These are phyloP conservation scores for Graphilbum sp. DNA, from an alignment of 2,329 filamentous ascomycete species.

Conservation along the genomic window DNA sequence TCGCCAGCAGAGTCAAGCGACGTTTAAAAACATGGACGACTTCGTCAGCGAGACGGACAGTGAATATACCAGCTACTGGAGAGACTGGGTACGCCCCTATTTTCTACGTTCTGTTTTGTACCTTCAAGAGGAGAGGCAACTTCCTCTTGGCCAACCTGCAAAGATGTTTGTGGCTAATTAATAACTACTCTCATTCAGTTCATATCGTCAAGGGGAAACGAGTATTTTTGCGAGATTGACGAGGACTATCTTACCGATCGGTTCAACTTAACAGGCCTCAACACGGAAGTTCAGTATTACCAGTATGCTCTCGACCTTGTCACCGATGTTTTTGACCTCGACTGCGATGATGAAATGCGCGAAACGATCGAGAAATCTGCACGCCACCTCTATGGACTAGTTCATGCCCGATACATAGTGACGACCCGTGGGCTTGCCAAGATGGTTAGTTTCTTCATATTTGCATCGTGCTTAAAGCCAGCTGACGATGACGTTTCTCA, in stretches of 20 bases:
- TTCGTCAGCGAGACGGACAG: slow-evolving; percentile 96
- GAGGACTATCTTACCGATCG: slow-evolving; percentile 96
- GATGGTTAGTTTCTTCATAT: slow-evolving; percentile 49
- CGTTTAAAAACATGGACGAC: slow-evolving; percentile 65
- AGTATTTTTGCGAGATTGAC: slow-evolving; percentile 99
- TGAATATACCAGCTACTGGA: slow-evolving; percentile 98
- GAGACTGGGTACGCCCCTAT: slow-evolving; percentile 73
- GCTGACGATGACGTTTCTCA: background rate
- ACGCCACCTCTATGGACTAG: slow-evolving; percentile 84
- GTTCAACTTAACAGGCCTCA: slow-evolving; percentile 94
- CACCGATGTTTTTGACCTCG: slow-evolving; percentile 95
- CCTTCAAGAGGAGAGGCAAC: background rate
- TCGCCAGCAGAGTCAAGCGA: background rate
- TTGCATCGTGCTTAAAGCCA: background rate
- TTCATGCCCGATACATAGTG: slow-evolving; percentile 92
- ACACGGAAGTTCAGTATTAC: slow-evolving; percentile 96
- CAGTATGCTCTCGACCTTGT: slow-evolving; percentile 96
- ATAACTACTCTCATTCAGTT: no score
- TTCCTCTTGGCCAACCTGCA: no score
- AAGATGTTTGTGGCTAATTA: no score
- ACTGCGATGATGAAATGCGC: slow-evolving; percentile 96
- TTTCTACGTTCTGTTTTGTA: slow-evolving; percentile 1
- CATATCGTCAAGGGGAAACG: slow-evolving; percentile 91
- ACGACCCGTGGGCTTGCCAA: slow-evolving; percentile 87
- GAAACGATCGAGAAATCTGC: slow-evolving; percentile 97